Evolutionary conservation across 768 basidiomycete genomes (phyloP), one percentile per base, ranked within the genome.

Genomic region (Suillus spraguei): DNA sequence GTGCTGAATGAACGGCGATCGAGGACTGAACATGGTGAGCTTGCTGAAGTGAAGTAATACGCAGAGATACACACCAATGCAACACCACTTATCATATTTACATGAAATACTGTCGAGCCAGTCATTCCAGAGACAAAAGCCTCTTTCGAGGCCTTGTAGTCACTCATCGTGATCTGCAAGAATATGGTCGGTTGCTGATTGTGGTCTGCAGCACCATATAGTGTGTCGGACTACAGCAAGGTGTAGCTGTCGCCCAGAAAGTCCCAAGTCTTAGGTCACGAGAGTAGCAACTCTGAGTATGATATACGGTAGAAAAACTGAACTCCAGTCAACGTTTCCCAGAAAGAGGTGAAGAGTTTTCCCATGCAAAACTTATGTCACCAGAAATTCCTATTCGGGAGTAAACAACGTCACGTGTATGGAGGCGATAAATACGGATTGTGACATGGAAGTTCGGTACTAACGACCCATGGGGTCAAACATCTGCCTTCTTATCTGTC

Each of bases 131-230:
- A 87, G 44, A 94, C 89, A 70, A 95, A 97, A 0, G 84, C 85
- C 78, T 94, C 91, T 75, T 97, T 97, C 10, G 83, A 85, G 9
- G 80, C 67, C 74, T 93, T 95, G 82, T 96, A 96, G 53, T 64
- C 28, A 44, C 55, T 60, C 74, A 69, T 74, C 8, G 52, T 41
- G 39, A 22, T 28, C 47, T 60, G 62, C 35, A 14, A 60, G 5
- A 20, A 35, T 47, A 50, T 55, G n/a, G 22, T 22, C 35, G 44
- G 50, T 52, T 14, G 38, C 38, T 54, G 9, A 16, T 46, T 46
- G 52, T 14, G 20, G 36, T 17, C 50, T 22, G 52, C 20, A 60
- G n/a, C n/a, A 54, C 52, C 52, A 61, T 36, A 22, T 10, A 36
- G 28, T n/a, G 35, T 8, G 52, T 56, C 35, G 22, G n/a, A 60